Percentiles rank a stretch among this genome's conserved stretches.
Evolutionary conservation across 2,329 filamentous ascomycete genomes (phyloP).

Genomic region (Aphanoascus verrucosus): DNA sequence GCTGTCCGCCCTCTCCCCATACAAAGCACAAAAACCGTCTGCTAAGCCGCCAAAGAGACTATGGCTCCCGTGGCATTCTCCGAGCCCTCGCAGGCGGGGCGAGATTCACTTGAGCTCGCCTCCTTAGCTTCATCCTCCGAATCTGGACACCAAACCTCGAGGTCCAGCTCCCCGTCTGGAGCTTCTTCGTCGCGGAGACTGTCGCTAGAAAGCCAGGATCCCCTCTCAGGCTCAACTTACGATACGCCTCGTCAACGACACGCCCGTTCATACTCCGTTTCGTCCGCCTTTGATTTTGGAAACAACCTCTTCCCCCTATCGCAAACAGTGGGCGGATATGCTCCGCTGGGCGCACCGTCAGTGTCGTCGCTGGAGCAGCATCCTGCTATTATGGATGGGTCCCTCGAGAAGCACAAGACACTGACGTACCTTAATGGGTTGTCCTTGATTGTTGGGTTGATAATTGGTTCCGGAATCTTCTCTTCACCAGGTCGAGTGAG

Average conservation of each 20-base stretch:
- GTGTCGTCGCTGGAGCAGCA: slow-evolving; percentile 44
- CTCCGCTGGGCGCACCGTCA: slow-evolving; percentile 69
- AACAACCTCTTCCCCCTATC: slow-evolving; percentile 85
- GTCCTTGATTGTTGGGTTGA: slow-evolving; percentile 79
- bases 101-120: slow-evolving; percentile 93
- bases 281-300: slow-evolving; percentile 92
- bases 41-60: neutral
- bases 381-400: slow-evolving; percentile 58
- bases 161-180: slow-evolving; percentile 66
- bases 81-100: slow-evolving; percentile 31
- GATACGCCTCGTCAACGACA: slow-evolving; percentile 44
- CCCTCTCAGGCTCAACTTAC: slow-evolving; percentile 44
- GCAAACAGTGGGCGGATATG: slow-evolving; percentile 70
- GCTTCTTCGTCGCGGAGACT: slow-evolving; percentile 84
- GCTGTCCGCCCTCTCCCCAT: neutral
- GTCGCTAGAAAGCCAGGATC: slow-evolving; percentile 79
- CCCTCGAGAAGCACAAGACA: slow-evolving; percentile 88
- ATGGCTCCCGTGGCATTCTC: slow-evolving; percentile 29
- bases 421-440: slow-evolving; percentile 90
- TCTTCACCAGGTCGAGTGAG: slow-evolving; percentile 90
- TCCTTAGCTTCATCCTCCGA: slow-evolving; percentile 80
- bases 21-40: neutral
- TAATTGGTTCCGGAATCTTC: slow-evolving; percentile 95
- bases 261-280: slow-evolving; percentile 71
- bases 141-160: slow-evolving; percentile 53